Evolutionary conservation across 345 rosid species (phyloP).

Genomic region (Populus deltoides): DNA sequence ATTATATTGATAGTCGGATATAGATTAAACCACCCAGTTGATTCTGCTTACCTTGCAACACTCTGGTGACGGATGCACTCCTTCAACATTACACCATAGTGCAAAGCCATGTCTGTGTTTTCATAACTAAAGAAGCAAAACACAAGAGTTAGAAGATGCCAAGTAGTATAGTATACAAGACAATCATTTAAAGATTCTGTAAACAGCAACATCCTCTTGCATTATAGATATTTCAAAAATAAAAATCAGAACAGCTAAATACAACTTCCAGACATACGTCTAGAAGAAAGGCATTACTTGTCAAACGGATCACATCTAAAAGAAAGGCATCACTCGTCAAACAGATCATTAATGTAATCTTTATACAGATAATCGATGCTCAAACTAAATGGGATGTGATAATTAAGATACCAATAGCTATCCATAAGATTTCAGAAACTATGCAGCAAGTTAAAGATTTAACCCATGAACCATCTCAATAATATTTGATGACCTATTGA

Average conservation of each 20-base stretch:
- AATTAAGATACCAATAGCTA: not conserved
- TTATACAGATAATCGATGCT: not conserved
- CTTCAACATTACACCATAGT: slow-evolving; percentile 95
- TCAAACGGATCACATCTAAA: not conserved
- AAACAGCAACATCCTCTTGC: not conserved
- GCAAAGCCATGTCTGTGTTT: slow-evolving; percentile 86
- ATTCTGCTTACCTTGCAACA: slow-evolving; percentile 70
- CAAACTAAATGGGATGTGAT: not conserved
- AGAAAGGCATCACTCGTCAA: not conserved
- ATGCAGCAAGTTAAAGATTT: not conserved
- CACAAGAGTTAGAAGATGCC: slow-evolving; percentile 14
- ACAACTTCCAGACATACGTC: not conserved
- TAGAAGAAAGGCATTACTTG: not conserved
- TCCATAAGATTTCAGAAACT: not conserved
- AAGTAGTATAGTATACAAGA: not conserved
- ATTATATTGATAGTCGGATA: not conserved
- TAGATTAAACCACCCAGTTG: not conserved
- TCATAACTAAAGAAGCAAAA: slow-evolving; percentile 55
- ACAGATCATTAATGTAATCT: not conserved
- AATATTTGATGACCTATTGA: not conserved
- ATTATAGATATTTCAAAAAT: not conserved
- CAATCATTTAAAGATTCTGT: not conserved
- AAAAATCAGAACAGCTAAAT: not conserved
- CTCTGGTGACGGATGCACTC: slow-evolving; percentile 97
- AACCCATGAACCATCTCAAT: not conserved